Conservation (phyloP, 495 filamentous ascomycete species). For the Venustampulla echinocandica region DNA sequence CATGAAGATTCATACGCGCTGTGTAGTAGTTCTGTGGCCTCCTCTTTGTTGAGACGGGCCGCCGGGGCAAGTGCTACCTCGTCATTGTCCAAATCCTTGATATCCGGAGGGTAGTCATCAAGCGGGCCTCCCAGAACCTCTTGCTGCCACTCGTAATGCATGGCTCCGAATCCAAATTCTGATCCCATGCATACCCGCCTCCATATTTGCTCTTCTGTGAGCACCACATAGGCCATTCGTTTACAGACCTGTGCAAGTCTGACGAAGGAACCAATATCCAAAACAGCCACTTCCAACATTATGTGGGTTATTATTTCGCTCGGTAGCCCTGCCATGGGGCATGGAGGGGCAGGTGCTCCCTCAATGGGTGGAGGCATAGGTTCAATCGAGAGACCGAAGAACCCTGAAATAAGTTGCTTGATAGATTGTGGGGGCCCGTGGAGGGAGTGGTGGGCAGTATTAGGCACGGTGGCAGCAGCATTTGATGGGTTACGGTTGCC, state of each 20-base stretch:
- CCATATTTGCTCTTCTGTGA: slow-evolving; percentile 86
- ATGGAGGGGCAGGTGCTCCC: slow-evolving; percentile 58
- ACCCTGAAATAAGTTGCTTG: slow-evolving; percentile 66
- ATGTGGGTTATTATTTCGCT: slow-evolving; percentile 76
- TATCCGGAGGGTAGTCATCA: slow-evolving; percentile 25
- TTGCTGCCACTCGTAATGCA: slow-evolving; percentile 73
- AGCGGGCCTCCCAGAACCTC: slow-evolving; percentile 48
- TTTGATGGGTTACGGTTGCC: slow-evolving; percentile 44
- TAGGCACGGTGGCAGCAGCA: slow-evolving; percentile 42
- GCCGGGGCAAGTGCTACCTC: slow-evolving; percentile 22
- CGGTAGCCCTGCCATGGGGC: slow-evolving; percentile 68
- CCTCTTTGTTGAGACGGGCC: slow-evolving; percentile 6
- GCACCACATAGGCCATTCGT: slow-evolving; percentile 73
- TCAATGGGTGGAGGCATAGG: slow-evolving; percentile 48
- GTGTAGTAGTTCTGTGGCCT: slow-evolving; percentile 31
- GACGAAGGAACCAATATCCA: slow-evolving; percentile 71
- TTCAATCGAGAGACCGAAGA: slow-evolving; percentile 55
- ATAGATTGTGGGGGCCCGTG: slow-evolving; percentile 45
- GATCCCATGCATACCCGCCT: slow-evolving; percentile 58
- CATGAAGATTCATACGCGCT: slow-evolving; percentile 40
- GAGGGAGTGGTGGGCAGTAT: slow-evolving; percentile 49
- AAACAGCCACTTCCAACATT: slow-evolving; percentile 56
- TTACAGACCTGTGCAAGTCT: slow-evolving; percentile 82
- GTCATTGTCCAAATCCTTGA: slow-evolving; percentile 11
- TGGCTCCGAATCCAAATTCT: slow-evolving; percentile 70